A percentile compares a stretch with the other conserved stretches of the same genome.
Evolutionary conservation across 1,284 basidiomycete species (phyloP).

Genomic region (Volvariella volvacea): DNA sequence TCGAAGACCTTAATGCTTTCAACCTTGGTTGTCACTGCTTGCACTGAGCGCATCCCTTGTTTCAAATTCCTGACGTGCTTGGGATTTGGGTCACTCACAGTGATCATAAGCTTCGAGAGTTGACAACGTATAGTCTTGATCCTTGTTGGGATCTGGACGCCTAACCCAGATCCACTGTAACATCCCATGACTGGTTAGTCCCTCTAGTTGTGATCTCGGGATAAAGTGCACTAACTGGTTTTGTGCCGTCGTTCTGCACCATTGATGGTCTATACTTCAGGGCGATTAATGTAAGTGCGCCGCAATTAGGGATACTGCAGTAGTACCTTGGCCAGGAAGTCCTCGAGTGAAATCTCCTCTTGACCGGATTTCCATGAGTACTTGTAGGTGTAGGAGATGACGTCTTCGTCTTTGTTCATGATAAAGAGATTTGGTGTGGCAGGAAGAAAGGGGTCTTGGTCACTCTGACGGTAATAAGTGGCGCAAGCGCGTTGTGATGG

Average conservation of each 20-base stretch:
- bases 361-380: slow-evolving; percentile 38
- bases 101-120: slow-evolving; percentile 30
- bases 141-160: too few species aligned
- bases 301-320: not conserved
- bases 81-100: too few species aligned
- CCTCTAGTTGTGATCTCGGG: not conserved
- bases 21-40: slow-evolving; percentile 47
- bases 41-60: slow-evolving; percentile 33
- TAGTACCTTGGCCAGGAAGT: slow-evolving; percentile 42
- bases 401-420: slow-evolving; percentile 23
- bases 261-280: slow-evolving; percentile 63
- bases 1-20: slow-evolving; percentile 48
- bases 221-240: slow-evolving; percentile 45
- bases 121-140: too few species aligned
- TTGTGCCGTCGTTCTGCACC: slow-evolving; percentile 68
- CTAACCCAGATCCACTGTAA: slow-evolving; percentile 63
- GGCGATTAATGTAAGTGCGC: not conserved
- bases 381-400: slow-evolving; percentile 24
- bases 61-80: too few species aligned
- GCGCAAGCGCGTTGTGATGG: slow-evolving; percentile 14
- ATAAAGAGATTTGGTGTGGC: not conserved
- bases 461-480: too few species aligned
- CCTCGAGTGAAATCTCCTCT: slow-evolving; percentile 26
- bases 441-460: not conserved
- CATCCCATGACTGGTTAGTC: not conserved